Base-by-base conservation (phyloP, 177 flowering plant species). In the Vitis hybrid region DNA sequence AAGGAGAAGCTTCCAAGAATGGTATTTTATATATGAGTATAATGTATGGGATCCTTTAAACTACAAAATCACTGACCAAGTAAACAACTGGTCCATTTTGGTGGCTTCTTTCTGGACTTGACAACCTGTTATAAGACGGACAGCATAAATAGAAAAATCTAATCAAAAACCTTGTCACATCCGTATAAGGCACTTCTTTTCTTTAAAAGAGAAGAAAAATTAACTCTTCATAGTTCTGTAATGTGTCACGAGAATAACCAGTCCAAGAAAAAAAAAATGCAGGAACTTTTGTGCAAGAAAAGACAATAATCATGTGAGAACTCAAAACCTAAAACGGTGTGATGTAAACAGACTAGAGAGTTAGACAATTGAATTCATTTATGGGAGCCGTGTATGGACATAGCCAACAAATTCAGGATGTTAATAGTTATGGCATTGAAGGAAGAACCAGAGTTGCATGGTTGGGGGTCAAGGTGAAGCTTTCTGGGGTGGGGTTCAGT, bases 231-330 rank as follows among this genome's bases (percentile, higher is more conserved):
- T 58, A 22, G 24, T 20, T 14, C 61, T 24, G 65, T 19, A 56
- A 69, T 50, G 51, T 31, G 55, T 74, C 73, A 69, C 72, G 62
- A 58, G 72, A 69, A 69, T 69, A 62, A 44, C 28, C 47, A 63
- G 19, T 68, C 2, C 2, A 14, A 59, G 1, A 55, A 59, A 57
- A 11, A 11, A 54, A 55, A 4, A 17, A 55, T 55, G 17, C 9
- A 6, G 58, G 58, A 4, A 6, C 15, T 17, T 55, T 6, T 55
- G 17, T 13, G 58, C 58, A 14, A 55, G n/a, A 55, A 15, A 5
- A 55, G 58, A 55, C 17, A 14, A 14, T 14, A 55, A 15, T 55
- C 17, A 15, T n/a, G 58, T 55, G 58, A 14, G 15, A 13, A 17
- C 18, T 55, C 17, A 55, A 55, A 14, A 12, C 12, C 17, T 55